These are phyloP conservation scores for Backusella tarrabulga DNA, from an alignment of 192 early-diverging fungal genomes.

Conservation along the genomic window DNA sequence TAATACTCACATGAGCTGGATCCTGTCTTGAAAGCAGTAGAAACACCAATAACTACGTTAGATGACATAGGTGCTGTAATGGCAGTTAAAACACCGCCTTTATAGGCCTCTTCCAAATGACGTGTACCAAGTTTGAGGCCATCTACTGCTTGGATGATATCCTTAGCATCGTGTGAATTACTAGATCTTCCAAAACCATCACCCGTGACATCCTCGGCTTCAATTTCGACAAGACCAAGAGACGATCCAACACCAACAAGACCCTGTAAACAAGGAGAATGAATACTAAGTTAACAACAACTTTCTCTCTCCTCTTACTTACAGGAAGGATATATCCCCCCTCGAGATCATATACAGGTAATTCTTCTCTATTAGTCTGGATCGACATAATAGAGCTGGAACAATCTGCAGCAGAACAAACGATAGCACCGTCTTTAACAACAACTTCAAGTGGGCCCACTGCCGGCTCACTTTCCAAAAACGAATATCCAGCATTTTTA, in stretches of 20 bases:
- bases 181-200: slow-evolving; percentile 49
- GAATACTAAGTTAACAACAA: not conserved
- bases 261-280: slow-evolving; percentile 36
- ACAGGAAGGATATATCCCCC: slow-evolving; percentile 61
- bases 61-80: slow-evolving; percentile 54
- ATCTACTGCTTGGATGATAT: slow-evolving; percentile 50
- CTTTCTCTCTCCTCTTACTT: slow-evolving; percentile 1
- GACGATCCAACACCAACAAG: slow-evolving; percentile 52
- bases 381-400: not conserved
- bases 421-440: slow-evolving; percentile 49
- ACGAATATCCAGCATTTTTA: slow-evolving; percentile 9
- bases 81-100: slow-evolving; percentile 56
- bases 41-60: slow-evolving; percentile 56
- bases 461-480: not conserved
- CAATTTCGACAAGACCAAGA: slow-evolving; percentile 72
- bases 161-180: slow-evolving; percentile 12
- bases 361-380: not conserved
- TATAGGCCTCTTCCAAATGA: slow-evolving; percentile 57
- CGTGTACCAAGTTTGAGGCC: slow-evolving; percentile 63
- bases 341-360: slow-evolving; percentile 49
- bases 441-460: slow-evolving; percentile 7
- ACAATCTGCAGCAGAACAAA: slow-evolving; percentile 46
- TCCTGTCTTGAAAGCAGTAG: slow-evolving; percentile 67
- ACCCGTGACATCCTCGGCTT: slow-evolving; percentile 49
- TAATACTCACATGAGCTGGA: slow-evolving; percentile 46